These are phyloP conservation scores for Hemileccinum impolitum DNA, from an alignment of 768 basidiomycete genomes.

Conservation along the genomic window DNA sequence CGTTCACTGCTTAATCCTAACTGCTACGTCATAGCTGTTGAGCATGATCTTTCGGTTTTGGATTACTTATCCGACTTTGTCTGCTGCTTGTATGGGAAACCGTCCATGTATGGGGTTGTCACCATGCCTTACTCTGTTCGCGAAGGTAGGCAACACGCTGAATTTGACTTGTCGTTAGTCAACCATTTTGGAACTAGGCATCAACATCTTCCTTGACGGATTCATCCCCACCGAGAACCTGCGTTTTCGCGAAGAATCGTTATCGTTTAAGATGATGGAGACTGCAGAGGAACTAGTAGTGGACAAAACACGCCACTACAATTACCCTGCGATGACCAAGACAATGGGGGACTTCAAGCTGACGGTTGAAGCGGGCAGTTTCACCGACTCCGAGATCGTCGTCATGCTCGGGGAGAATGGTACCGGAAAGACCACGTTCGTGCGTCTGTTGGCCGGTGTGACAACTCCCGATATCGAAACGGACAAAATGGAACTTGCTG, in stretches of 20 bases:
- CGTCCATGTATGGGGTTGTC: slow-evolving; percentile 96
- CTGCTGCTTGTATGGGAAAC: slow-evolving; percentile 96
- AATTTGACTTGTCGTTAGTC: slow-evolving; percentile 1
- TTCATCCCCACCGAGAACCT: slow-evolving; percentile 98
- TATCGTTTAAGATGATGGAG: slow-evolving; percentile 97
- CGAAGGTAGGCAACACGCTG: slow-evolving; percentile 60
- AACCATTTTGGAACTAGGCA: slow-evolving; percentile 50
- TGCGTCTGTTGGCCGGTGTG: slow-evolving; percentile 92
- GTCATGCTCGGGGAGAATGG: slow-evolving; percentile 99
- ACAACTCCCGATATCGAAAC: slow-evolving; percentile 75
- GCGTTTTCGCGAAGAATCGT: slow-evolving; percentile 93
- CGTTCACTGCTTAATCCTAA: slow-evolving; percentile 77
- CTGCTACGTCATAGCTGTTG: slow-evolving; percentile 95
- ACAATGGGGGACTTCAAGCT: slow-evolving; percentile 95
- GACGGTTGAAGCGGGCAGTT: slow-evolving; percentile 82
- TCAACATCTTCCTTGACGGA: slow-evolving; percentile 99
- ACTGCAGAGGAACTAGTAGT: slow-evolving; percentile 86
- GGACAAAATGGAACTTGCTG: slow-evolving; percentile 75
- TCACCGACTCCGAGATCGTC: slow-evolving; percentile 99
- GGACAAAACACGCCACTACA: slow-evolving; percentile 86
- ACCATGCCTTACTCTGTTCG: slow-evolving; percentile 98
- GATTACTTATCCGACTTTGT: slow-evolving; percentile 99
- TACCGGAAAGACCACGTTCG: slow-evolving; percentile 98
- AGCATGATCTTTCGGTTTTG: slow-evolving; percentile 97
- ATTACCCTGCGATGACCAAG: slow-evolving; percentile 96